Evolutionary conservation across 805 yeast species (phyloP).

Genomic region (Yarrowia sp.): DNA sequence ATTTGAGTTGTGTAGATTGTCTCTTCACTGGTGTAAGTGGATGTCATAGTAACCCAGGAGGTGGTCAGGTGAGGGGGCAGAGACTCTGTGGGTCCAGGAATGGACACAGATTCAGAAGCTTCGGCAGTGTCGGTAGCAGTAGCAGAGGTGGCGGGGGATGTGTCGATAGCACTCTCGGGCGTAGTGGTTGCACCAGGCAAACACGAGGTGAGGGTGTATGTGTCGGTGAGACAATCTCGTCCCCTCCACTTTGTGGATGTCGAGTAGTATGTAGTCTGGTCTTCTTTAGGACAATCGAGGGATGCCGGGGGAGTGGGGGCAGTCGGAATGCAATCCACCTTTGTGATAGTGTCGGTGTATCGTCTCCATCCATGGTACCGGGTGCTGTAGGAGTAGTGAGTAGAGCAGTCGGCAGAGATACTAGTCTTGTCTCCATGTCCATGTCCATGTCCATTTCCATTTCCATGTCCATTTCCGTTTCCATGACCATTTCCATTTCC

Average conservation of each 20-base stretch:
- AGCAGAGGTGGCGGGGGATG: background rate
- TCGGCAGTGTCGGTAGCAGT: too few relatives aligned
- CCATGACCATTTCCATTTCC: too few relatives aligned
- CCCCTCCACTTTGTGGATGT: background rate
- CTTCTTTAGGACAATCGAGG: background rate
- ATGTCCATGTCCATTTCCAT: too few relatives aligned
- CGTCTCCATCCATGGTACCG: background rate
- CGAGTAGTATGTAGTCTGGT: background rate
- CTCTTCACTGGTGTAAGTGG: background rate
- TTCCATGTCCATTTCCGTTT: too few relatives aligned
- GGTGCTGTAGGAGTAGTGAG: background rate
- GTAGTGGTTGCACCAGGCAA: background rate
- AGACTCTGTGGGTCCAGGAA: background rate
- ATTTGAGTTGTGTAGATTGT: background rate
- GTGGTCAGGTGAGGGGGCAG: conserved; percentile 7
- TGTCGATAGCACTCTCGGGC: background rate
- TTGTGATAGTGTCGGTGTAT: background rate
- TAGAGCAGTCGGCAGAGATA: background rate
- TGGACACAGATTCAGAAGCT: too few relatives aligned
- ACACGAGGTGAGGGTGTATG: background rate
- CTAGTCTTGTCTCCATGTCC: too few relatives aligned
- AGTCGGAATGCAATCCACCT: background rate
- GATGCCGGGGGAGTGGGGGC: background rate
- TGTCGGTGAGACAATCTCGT: background rate
- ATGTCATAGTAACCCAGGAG: background rate